These are phyloP conservation scores for Coemansia sp. DNA, from an alignment of 192 early-diverging fungal species.

Conservation along the genomic window DNA sequence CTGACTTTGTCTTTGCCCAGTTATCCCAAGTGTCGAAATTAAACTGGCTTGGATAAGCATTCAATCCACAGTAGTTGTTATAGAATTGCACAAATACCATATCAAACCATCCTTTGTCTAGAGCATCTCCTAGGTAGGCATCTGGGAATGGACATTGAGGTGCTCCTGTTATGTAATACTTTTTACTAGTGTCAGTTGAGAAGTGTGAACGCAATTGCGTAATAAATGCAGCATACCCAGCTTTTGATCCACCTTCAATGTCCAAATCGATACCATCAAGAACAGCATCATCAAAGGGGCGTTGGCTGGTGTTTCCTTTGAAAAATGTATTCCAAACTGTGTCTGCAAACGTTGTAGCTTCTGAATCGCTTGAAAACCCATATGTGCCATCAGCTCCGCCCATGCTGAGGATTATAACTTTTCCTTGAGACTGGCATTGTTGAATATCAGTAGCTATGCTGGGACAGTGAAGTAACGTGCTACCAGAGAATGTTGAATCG, in stretches of 20 bases:
- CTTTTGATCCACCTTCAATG: slow-evolving; percentile 55
- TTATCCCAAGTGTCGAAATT: slow-evolving; percentile 62
- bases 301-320: slow-evolving; percentile 54
- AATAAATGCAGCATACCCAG: slow-evolving; percentile 53
- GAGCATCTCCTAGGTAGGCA: slow-evolving; percentile 54
- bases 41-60: slow-evolving; percentile 54
- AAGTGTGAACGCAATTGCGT: slow-evolving; percentile 52
- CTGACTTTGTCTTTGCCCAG: slow-evolving; percentile 59
- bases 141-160: slow-evolving; percentile 68
- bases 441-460: slow-evolving; percentile 62
- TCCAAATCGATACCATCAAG: slow-evolving; percentile 66
- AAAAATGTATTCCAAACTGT: slow-evolving; percentile 62
- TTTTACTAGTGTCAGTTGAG: slow-evolving; percentile 17
- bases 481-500: slow-evolving; percentile 10
- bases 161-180: slow-evolving; percentile 51
- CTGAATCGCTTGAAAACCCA: slow-evolving; percentile 37
- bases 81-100: slow-evolving; percentile 69
- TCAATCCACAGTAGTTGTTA: slow-evolving; percentile 60
- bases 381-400: slow-evolving; percentile 66
- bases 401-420: slow-evolving; percentile 60
- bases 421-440: slow-evolving; percentile 64
- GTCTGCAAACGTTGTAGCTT: slow-evolving; percentile 55
- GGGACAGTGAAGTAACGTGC: slow-evolving; percentile 58
- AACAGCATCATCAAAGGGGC: slow-evolving; percentile 61
- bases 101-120: slow-evolving; percentile 63